Conservation (phyloP, 2,329 filamentous ascomycete genomes). For the Xylariaceae sp. region DNA sequence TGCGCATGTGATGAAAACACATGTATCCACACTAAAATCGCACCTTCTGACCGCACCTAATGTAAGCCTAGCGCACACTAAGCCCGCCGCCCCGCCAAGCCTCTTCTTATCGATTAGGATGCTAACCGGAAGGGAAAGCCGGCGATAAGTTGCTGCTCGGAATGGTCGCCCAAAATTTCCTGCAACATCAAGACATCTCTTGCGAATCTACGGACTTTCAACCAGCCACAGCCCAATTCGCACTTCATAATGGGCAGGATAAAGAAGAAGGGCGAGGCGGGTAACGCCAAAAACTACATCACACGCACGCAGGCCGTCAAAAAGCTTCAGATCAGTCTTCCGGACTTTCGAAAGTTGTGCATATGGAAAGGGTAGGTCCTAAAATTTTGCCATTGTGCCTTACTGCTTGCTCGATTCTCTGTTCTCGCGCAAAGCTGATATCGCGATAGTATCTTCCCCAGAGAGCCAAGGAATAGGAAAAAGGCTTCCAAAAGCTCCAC, state of each 20-base stretch:
- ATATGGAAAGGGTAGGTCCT: slow-evolving; percentile 79
- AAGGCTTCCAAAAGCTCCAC: slow-evolving; percentile 91
- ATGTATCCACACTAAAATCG: too few relatives aligned
- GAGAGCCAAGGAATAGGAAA: slow-evolving; percentile 94
- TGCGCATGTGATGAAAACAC: too few relatives aligned
- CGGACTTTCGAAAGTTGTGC: slow-evolving; percentile 95
- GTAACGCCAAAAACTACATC: slow-evolving; percentile 96
- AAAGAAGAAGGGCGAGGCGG: slow-evolving; percentile 90
- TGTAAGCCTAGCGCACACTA: slow-evolving; percentile 24
- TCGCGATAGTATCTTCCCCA: slow-evolving; percentile 71
- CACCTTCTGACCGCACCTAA: too few relatives aligned
- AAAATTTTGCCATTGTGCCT: not conserved
- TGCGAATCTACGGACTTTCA: slow-evolving; percentile 5
- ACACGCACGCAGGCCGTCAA: slow-evolving; percentile 94
- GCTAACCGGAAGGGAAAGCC: not conserved
- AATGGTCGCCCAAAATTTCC: slow-evolving; percentile 18
- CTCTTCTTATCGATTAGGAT: slow-evolving; percentile 20
- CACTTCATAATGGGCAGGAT: slow-evolving; percentile 61
- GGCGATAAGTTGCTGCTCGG: slow-evolving; percentile 1
- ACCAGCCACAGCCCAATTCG: slow-evolving; percentile 11
- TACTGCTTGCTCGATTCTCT: not conserved
- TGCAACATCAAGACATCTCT: slow-evolving; percentile 5
- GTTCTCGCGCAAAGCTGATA: not conserved
- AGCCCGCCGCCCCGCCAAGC: slow-evolving; percentile 25
- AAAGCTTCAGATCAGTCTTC: slow-evolving; percentile 94